A percentile compares a stretch with the other conserved stretches of the same genome.
Conservation (phyloP, 1,284 basidiomycete species). For the Cutaneotrichosporon curvatum region DNA sequence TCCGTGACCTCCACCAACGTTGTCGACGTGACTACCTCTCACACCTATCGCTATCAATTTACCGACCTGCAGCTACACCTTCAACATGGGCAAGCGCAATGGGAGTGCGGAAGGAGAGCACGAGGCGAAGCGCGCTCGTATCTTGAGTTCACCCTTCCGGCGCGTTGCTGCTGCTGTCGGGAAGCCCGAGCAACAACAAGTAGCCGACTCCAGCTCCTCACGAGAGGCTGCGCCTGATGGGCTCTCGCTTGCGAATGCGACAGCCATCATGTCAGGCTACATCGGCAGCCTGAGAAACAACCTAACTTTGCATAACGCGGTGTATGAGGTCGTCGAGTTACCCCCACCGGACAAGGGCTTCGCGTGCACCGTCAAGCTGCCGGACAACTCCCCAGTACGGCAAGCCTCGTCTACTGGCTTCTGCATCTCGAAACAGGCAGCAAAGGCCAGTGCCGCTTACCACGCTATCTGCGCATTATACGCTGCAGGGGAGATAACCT, state of each 20-base stretch:
- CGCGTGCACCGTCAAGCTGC: background rate
- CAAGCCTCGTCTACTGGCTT: background rate
- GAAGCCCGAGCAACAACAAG: no score
- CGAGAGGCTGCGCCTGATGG: background rate
- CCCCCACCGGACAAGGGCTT: background rate
- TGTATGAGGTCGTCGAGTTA: background rate
- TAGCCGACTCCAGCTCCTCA: no score
- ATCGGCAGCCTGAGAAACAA: slow-evolving; percentile 5
- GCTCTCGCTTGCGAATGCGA: slow-evolving; percentile 1
- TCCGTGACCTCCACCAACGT: background rate
- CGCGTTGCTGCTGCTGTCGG: no score
- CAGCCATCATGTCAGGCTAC: slow-evolving; percentile 1
- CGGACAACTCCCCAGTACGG: slow-evolving; percentile 4
- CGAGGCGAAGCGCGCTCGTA: no score
- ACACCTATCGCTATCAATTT: no score
- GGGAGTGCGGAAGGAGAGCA: no score
- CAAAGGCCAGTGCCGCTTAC: slow-evolving; percentile 15
- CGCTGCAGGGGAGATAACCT: slow-evolving; percentile 14
- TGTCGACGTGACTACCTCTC: no score
- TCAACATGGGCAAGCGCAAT: no score
- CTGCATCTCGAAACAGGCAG: slow-evolving; percentile 9
- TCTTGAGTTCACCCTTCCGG: no score
- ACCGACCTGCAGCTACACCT: no score
- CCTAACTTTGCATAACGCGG: slow-evolving; percentile 1
- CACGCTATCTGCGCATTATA: slow-evolving; percentile 1